A percentile compares a stretch with the other conserved stretches of the same genome.
Evolutionary conservation across 805 yeast species (phyloP).

Genomic region (Pichia deserticola): DNA sequence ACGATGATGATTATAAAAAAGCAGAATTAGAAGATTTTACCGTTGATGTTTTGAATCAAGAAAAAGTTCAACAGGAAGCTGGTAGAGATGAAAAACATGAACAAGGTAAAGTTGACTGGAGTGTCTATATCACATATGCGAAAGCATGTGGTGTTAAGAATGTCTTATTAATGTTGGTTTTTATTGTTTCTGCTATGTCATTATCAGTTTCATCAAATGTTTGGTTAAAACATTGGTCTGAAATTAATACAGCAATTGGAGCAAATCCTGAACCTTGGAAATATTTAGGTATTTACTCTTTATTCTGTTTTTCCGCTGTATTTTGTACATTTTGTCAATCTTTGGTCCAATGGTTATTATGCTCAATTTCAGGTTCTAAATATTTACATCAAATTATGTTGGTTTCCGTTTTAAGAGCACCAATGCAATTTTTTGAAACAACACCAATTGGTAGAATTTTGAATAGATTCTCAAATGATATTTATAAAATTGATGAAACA

Average conservation of each 20-base stretch:
- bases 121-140: conserved; percentile 75
- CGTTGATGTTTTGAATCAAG: conserved; percentile 27
- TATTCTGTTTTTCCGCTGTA: conserved; percentile 65
- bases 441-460: conserved; percentile 91
- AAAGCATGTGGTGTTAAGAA: conserved; percentile 72
- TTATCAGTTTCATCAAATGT: conserved; percentile 65
- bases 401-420: conserved; percentile 66
- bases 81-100: conserved; percentile 72
- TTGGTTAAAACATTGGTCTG: conserved; percentile 98
- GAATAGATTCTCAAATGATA: conserved; percentile 87
- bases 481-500: conserved; percentile 79
- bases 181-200: conserved; percentile 52
- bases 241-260: conserved; percentile 63
- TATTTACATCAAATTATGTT: conserved; percentile 74
- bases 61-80: conserved; percentile 33
- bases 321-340: conserved; percentile 55
- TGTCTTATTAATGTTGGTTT: conserved; percentile 49
- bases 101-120: conserved; percentile 90
- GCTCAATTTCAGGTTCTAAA: conserved; percentile 77
- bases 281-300: conserved; percentile 70
- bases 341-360: conserved; percentile 65
- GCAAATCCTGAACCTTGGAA: conserved; percentile 63
- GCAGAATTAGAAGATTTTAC: conserved; percentile 49
- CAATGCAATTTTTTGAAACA: conserved; percentile 93
- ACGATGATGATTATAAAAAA: conserved; percentile 44